A percentile compares a stretch with the other conserved stretches of the same genome.
Evolutionary conservation across 306 rosid genomes (phyloP).

Genomic region (Macrotyloma uniflorum): DNA sequence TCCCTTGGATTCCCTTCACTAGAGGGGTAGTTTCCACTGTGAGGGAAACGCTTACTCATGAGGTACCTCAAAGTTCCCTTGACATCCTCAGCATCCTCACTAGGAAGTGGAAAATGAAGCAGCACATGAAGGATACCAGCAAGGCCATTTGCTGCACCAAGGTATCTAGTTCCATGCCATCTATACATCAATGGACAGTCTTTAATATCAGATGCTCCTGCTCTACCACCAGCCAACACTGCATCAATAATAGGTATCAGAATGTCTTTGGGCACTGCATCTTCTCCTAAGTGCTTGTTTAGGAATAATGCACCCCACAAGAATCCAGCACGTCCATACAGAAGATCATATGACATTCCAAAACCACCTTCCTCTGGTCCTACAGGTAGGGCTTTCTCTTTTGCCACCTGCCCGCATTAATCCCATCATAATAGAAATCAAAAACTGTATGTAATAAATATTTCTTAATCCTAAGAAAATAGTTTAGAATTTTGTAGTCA

Average conservation of each 20-base stretch:
- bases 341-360: constrained; percentile 96
- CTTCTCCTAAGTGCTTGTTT: constrained; percentile 67
- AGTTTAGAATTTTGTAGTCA: no score
- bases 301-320: constrained; percentile 80
- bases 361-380: constrained; percentile 99
- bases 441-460: no score
- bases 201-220: constrained; percentile 76
- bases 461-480: no score
- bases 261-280: constrained; percentile 57
- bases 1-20: constrained; percentile 90
- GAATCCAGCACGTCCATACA: constrained; percentile 85
- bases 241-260: constrained; percentile 73
- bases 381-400: constrained; percentile 78
- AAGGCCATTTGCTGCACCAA: constrained; percentile 89
- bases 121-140: constrained; percentile 83
- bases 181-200: constrained; percentile 92
- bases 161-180: constrained; percentile 93
- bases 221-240: constrained; percentile 83
- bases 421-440: background rate
- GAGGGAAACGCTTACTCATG: constrained; percentile 83
- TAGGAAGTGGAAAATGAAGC: constrained; percentile 72
- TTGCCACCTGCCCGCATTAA: constrained; percentile 57
- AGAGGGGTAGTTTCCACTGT: constrained; percentile 87
- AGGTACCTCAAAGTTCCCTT: constrained; percentile 72
- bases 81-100: constrained; percentile 76